Percentiles rank a stretch among this genome's conserved stretches.
Conservation (phyloP, 768 basidiomycete genomes). For the Agrocybe chaxingu region DNA sequence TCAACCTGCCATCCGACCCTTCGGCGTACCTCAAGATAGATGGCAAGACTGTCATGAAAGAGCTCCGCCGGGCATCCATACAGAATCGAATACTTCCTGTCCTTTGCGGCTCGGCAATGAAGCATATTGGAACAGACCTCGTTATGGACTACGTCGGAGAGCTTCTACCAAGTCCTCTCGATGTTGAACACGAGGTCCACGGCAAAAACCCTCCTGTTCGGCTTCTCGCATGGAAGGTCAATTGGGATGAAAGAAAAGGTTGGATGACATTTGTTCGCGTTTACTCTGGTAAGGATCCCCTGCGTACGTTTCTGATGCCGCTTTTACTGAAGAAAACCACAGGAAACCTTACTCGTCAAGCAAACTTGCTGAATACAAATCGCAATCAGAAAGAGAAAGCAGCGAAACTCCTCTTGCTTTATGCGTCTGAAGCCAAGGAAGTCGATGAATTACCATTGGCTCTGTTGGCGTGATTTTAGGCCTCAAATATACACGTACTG, state of each 20-base stretch:
- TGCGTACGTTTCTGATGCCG: not conserved
- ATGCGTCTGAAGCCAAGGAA: slow-evolving; percentile 73
- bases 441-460: slow-evolving; percentile 77
- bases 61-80: slow-evolving; percentile 68
- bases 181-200: slow-evolving; percentile 50
- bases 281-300: slow-evolving; percentile 65
- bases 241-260: slow-evolving; percentile 75
- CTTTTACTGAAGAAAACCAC: slow-evolving; percentile 5
- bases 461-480: slow-evolving; percentile 84
- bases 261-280: slow-evolving; percentile 94
- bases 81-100: slow-evolving; percentile 70
- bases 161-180: slow-evolving; percentile 73
- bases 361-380: slow-evolving; percentile 57
- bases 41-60: slow-evolving; percentile 48
- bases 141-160: slow-evolving; percentile 82
- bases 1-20: slow-evolving; percentile 52
- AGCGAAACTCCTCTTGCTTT: slow-evolving; percentile 73
- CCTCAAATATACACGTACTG: slow-evolving; percentile 80
- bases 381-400: slow-evolving; percentile 69
- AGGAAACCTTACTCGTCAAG: slow-evolving; percentile 72
- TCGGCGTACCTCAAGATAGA: slow-evolving; percentile 66
- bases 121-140: slow-evolving; percentile 76
- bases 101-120: slow-evolving; percentile 79
- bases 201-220: slow-evolving; percentile 48
- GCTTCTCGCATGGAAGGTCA: slow-evolving; percentile 84